A percentile compares a stretch with the other conserved stretches of the same genome.
phyloP scores from a whole-genome alignment of 768 basidiomycete genomes.

The Serendipita sp. region DNA sequence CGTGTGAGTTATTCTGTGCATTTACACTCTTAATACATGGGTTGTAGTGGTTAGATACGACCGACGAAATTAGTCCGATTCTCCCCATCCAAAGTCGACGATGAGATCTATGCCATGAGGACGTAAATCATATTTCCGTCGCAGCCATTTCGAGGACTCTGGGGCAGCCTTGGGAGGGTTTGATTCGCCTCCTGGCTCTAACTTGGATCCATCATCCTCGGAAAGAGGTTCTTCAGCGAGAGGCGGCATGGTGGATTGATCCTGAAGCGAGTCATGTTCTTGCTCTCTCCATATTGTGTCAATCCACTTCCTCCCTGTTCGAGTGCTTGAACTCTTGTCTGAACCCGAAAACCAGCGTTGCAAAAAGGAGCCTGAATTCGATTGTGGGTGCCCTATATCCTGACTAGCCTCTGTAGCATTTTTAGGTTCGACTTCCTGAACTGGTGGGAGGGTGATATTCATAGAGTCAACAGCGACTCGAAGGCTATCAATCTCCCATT shows the following conservation, averaged over 20 bases:
- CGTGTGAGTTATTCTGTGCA: too few species aligned
- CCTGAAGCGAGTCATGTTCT: background rate
- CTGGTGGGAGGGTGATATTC: background rate
- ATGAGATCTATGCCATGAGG: conserved; percentile 57
- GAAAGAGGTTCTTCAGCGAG: too few species aligned
- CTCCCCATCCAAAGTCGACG: conserved; percentile 41
- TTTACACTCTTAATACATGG: background rate
- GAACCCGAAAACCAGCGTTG: conserved; percentile 7
- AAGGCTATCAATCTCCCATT: conserved; percentile 59
- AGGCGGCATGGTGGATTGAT: too few species aligned
- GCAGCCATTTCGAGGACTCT: conserved; percentile 17
- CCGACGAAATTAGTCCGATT: background rate
- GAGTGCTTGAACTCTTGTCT: conserved; percentile 3
- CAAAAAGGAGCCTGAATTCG: too few species aligned
- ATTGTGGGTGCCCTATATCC: background rate
- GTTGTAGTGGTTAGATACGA: background rate
- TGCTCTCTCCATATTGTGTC: background rate
- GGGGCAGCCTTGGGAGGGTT: background rate
- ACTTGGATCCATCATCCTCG: too few species aligned
- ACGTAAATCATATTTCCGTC: conserved; percentile 52
- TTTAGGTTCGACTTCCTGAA: conserved; percentile 23
- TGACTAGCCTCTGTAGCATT: conserved; percentile 7
- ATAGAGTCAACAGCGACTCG: background rate
- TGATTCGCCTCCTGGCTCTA: background rate
- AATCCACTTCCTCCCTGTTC: background rate